Evolutionary conservation across 2,329 filamentous ascomycete species (phyloP).

Genomic region (Dactylellina parvicollis): DNA sequence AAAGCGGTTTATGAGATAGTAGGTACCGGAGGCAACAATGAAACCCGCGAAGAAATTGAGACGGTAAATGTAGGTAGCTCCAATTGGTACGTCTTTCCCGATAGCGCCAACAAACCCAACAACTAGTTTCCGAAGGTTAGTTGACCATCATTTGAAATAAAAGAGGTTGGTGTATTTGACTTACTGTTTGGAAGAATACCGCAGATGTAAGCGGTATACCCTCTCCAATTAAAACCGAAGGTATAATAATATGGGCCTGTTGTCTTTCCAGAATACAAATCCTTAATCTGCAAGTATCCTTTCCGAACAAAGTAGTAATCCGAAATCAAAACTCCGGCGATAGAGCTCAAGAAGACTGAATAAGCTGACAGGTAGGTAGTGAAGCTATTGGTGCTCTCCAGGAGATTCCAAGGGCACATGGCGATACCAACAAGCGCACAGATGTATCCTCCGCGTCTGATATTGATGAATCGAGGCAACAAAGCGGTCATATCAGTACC

Average conservation of each 20-base stretch:
- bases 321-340: slow-evolving; percentile 86
- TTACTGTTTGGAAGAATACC: slow-evolving; percentile 47
- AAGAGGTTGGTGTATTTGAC: not conserved
- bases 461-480: slow-evolving; percentile 81
- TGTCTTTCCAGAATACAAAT: slow-evolving; percentile 78
- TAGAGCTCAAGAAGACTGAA: slow-evolving; percentile 91
- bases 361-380: slow-evolving; percentile 92
- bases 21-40: slow-evolving; percentile 72
- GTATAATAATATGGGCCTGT: slow-evolving; percentile 77
- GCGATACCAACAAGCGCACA: slow-evolving; percentile 81
- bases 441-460: slow-evolving; percentile 86
- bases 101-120: slow-evolving; percentile 89
- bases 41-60: slow-evolving; percentile 91
- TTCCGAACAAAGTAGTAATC: slow-evolving; percentile 89
- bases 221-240: slow-evolving; percentile 81
- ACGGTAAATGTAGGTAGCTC: slow-evolving; percentile 86
- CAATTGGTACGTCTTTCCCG: slow-evolving; percentile 75
- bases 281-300: slow-evolving; percentile 80
- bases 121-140: slow-evolving; percentile 85
- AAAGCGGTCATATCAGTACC: slow-evolving; percentile 85
- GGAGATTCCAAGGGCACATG: slow-evolving; percentile 87
- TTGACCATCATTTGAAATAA: not conserved
- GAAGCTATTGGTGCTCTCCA: slow-evolving; percentile 80
- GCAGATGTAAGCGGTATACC: slow-evolving; percentile 80
- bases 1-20: slow-evolving; percentile 75